Evolutionary conservation across 73 alveolate genomes (phyloP).

Genomic region (Tetrahymena thermophila): DNA sequence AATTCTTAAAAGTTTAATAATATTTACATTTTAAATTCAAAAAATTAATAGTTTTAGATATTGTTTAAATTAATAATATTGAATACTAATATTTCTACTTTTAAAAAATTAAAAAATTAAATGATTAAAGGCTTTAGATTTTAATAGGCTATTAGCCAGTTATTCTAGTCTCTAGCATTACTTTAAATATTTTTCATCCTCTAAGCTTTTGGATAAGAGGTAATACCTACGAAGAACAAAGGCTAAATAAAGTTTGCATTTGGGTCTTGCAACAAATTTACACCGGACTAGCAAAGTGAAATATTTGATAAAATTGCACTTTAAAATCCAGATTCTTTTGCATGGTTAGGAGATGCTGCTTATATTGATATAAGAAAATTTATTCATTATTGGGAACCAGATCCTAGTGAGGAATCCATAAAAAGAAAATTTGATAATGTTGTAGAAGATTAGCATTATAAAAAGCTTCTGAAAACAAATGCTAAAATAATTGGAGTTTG

Average conservation of each 20-base stretch:
- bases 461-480: slow-evolving; percentile 2
- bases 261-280: slow-evolving; percentile 34
- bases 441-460: slow-evolving; percentile 14
- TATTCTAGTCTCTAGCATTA: background rate
- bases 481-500: slow-evolving; percentile 50
- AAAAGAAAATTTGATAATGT: slow-evolving; percentile 8
- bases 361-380: slow-evolving; percentile 30
- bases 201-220: background rate
- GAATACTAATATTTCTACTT: background rate
- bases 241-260: background rate
- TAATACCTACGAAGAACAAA: background rate
- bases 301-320: slow-evolving; percentile 5
- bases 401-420: slow-evolving; percentile 1
- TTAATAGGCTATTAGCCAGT: background rate
- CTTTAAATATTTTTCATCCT: background rate
- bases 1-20: background rate
- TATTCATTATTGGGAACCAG: slow-evolving; percentile 5
- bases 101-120: too few species aligned
- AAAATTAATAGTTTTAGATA: too few species aligned
- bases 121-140: background rate
- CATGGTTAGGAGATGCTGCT: slow-evolving; percentile 53
- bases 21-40: background rate
- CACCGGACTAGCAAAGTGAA: slow-evolving; percentile 13
- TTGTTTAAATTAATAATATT: too few species aligned
- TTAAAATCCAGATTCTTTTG: slow-evolving; percentile 18